These are phyloP conservation scores for Knoxia roxburghii DNA, from an alignment of 257 asterid species.

Conservation along the genomic window DNA sequence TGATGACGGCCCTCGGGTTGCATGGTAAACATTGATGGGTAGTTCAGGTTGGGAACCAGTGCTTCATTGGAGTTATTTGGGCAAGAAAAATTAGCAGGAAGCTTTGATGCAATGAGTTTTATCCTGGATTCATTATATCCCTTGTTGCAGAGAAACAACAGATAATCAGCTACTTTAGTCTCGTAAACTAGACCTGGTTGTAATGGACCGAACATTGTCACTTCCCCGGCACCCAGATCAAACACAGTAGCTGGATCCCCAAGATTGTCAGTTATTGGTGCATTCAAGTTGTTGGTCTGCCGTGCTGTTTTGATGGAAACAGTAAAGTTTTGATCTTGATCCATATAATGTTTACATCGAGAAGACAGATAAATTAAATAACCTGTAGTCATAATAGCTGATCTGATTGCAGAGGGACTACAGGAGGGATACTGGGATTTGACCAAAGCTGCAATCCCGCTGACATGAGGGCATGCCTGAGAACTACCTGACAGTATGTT, in stretches of 20 bases:
- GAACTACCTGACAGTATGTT: constrained; percentile 78
- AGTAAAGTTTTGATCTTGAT: neutral
- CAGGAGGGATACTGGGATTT: constrained; percentile 60
- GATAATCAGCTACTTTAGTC: constrained; percentile 46
- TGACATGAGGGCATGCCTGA: constrained; percentile 82
- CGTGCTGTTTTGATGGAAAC: constrained; percentile 52
- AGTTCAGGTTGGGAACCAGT: constrained; percentile 65
- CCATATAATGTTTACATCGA: too few relatives aligned
- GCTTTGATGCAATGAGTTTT: constrained; percentile 38
- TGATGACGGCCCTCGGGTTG: constrained; percentile 19
- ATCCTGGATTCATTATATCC: constrained; percentile 46
- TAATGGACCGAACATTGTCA: constrained; percentile 44
- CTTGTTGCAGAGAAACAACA: constrained; percentile 53
- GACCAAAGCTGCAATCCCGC: constrained; percentile 60
- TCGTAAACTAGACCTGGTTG: constrained; percentile 83
- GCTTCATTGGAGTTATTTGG: constrained; percentile 32
- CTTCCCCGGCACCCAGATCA: constrained; percentile 79
- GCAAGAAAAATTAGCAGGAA: constrained; percentile 64
- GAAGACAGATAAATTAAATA: too few relatives aligned
- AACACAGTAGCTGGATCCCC: constrained; percentile 63
- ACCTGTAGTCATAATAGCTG: constrained; percentile 88
- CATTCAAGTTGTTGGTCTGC: constrained; percentile 46
- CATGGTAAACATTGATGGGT: constrained; percentile 67
- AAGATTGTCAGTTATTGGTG: constrained; percentile 38
- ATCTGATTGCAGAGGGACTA: constrained; percentile 65